Evolutionary conservation across 208 protist species (phyloP).

Genomic region (Acanthamoeba divionensis): DNA sequence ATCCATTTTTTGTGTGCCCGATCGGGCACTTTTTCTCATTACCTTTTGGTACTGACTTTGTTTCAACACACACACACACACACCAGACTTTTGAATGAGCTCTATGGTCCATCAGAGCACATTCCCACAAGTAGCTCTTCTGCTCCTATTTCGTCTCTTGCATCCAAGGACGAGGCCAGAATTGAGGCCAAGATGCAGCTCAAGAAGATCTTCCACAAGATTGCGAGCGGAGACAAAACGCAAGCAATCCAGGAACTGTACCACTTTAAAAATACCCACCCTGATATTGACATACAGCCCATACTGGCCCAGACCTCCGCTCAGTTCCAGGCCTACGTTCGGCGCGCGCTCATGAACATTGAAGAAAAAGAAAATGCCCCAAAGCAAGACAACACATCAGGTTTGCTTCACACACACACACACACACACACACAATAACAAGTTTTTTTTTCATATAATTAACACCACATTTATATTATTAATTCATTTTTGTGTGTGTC

Average conservation of each 20-base stretch:
- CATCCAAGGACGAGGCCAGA: too few species aligned
- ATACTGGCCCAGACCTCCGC: not conserved
- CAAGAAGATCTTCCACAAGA: not conserved
- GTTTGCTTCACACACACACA: not conserved
- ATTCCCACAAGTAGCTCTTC: too few species aligned
- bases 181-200: slow-evolving; percentile 42
- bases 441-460: too few species aligned
- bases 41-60: too few species aligned
- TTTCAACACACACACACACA: too few species aligned
- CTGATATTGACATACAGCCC: slow-evolving; percentile 45
- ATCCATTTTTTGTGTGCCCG: not conserved
- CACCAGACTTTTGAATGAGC: too few species aligned
- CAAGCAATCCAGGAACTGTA: not conserved
- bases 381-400: not conserved
- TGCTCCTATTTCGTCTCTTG: too few species aligned
- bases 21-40: too few species aligned
- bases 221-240: not conserved
- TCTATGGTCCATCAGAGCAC: too few species aligned
- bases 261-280: not conserved
- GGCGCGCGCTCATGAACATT: not conserved
- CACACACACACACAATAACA: too few species aligned
- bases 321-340: slow-evolving; percentile 50
- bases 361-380: slow-evolving; percentile 40
- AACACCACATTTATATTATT: too few species aligned
- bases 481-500: too few species aligned